phyloP scores from a whole-genome alignment of 1,284 basidiomycete species.

The Meira miltonrushii region DNA sequence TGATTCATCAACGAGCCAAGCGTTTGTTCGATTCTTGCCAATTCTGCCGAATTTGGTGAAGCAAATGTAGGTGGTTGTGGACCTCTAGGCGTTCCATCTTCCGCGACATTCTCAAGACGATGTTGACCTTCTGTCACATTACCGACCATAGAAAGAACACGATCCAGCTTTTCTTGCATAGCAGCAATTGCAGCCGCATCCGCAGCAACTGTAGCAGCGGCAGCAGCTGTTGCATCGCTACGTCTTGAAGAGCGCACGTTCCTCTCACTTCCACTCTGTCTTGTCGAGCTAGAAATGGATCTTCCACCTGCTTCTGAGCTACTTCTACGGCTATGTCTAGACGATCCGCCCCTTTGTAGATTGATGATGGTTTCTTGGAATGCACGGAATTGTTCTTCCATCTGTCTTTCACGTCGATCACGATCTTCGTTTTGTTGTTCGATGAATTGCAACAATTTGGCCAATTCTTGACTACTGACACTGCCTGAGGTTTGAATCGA shows the following conservation, averaged over 20 bases:
- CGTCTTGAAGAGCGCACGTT: background rate
- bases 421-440: conserved; percentile 32
- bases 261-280: background rate
- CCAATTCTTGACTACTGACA: conserved; percentile 31
- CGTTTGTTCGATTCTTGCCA: conserved; percentile 24
- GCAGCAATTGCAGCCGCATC: conserved; percentile 26
- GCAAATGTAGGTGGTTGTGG: background rate
- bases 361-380: conserved; percentile 22
- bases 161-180: conserved; percentile 40
- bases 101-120: background rate
- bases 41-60: conserved; percentile 4
- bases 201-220: conserved; percentile 1
- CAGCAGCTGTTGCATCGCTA: conserved; percentile 14
- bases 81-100: background rate
- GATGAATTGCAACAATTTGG: conserved; percentile 29
- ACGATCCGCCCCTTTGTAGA: background rate
- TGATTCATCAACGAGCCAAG: conserved; percentile 24
- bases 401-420: conserved; percentile 21
- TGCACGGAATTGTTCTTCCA: conserved; percentile 31
- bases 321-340: background rate
- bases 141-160: conserved; percentile 33
- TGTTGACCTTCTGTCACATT: conserved; percentile 21
- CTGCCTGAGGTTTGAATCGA: conserved; percentile 22
- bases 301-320: background rate
- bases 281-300: background rate